Percentiles rank a stretch among this genome's conserved stretches.
These are phyloP conservation scores for Hysterangium stoloniferum DNA, from an alignment of 768 basidiomycete genomes.

Conservation along the genomic window DNA sequence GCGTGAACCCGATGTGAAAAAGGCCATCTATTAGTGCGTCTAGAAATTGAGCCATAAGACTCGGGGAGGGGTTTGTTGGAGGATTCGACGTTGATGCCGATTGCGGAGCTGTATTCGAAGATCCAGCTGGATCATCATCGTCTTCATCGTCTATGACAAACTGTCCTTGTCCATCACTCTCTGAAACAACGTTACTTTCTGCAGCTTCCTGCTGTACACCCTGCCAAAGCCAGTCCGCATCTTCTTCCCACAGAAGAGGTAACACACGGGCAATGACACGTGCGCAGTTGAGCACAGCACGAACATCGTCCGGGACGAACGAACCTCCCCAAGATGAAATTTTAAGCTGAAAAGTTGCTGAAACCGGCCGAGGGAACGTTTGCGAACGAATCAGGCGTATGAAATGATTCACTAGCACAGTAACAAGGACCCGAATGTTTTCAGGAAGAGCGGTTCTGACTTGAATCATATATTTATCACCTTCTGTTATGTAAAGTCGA, in stretches of 20 bases:
- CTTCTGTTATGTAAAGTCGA: not conserved
- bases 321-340: slow-evolving; percentile 1
- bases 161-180: slow-evolving; percentile 31
- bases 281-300: slow-evolving; percentile 73
- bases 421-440: slow-evolving; percentile 1
- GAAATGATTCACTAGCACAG: slow-evolving; percentile 7
- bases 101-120: slow-evolving; percentile 14
- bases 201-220: slow-evolving; percentile 35
- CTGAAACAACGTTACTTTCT: slow-evolving; percentile 15
- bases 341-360: not conserved
- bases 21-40: slow-evolving; percentile 8
- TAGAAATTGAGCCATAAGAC: slow-evolving; percentile 7
- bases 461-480: not conserved
- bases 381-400: slow-evolving; percentile 6
- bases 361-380: slow-evolving; percentile 7
- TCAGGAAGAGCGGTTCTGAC: slow-evolving; percentile 9
- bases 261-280: slow-evolving; percentile 83
- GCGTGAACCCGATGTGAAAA: slow-evolving; percentile 9
- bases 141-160: slow-evolving; percentile 91
- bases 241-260: slow-evolving; percentile 81
- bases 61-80: slow-evolving; percentile 1
- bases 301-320: not conserved
- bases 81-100: slow-evolving; percentile 14
- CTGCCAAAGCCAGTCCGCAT: slow-evolving; percentile 62
- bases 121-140: slow-evolving; percentile 30